These are phyloP conservation scores for Pseudogymnoascus sp. DNA, from an alignment of 2,329 filamentous ascomycete species.

Conservation along the genomic window DNA sequence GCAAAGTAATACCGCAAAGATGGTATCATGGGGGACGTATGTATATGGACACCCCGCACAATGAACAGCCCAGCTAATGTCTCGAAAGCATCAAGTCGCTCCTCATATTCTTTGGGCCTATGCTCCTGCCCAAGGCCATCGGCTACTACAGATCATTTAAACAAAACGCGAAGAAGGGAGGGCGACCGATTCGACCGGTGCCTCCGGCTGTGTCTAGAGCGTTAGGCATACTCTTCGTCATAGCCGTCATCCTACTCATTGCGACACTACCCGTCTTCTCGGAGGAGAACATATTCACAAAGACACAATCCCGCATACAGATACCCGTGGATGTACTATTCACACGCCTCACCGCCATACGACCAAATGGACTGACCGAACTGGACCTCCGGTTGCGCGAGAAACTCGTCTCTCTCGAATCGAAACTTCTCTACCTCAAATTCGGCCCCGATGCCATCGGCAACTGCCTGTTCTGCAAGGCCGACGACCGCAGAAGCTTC, in stretches of 20 bases:
- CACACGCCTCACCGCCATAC: conserved; percentile 57
- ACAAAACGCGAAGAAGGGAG: conserved; percentile 36
- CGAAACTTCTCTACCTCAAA: conserved; percentile 72
- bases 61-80: not conserved
- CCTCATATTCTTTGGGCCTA: conserved; percentile 55
- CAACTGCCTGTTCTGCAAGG: conserved; percentile 73
- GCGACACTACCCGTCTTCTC: conserved; percentile 60
- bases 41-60: conserved; percentile 22
- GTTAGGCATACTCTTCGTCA: conserved; percentile 51
- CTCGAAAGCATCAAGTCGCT: conserved; percentile 36
- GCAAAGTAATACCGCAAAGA: conserved; percentile 19
- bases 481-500: conserved; percentile 64
- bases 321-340: conserved; percentile 82
- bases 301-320: conserved; percentile 74
- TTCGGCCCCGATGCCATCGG: conserved; percentile 70
- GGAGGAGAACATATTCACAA: conserved; percentile 73
- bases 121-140: conserved; percentile 61
- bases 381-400: conserved; percentile 58
- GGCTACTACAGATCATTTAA: conserved; percentile 54
- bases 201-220: conserved; percentile 48
- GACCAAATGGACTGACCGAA: conserved; percentile 44
- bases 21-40: conserved; percentile 44
- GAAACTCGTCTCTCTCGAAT: conserved; percentile 64
- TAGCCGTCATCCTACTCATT: conserved; percentile 47
- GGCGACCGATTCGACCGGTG: conserved; percentile 47